Evolutionary conservation across 768 basidiomycete genomes (phyloP), one percentile per base, ranked within the genome.

Genomic region (Trametes coccinea): DNA sequence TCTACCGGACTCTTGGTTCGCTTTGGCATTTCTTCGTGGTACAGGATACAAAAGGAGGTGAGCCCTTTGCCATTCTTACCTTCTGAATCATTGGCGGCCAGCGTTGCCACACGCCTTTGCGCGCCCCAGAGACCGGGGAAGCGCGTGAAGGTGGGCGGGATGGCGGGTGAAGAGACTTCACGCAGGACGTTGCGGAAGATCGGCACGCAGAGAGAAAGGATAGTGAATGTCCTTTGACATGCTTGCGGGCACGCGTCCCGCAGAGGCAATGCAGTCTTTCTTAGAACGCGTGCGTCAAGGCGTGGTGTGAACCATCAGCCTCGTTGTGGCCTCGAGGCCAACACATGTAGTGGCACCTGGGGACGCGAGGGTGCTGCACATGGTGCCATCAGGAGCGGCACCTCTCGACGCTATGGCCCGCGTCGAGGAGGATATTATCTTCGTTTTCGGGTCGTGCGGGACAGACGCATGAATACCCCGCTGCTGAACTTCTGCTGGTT

Each of bases 311-410:
- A 55, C 45, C 53, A 56, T 56, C 58, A 56, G 49, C 62, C 62
- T 64, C 62, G 39, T 64, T 64, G 57, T 56, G 53, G 40, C 62
- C 62, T 59, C 59, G 62, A 64, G 62, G 62, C 62, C 31, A 17
- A 49, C 62, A 48, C 58, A 59, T 60, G 62, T 53, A 60, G 53
- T 63, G 62, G 53, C 61, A 58, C 61, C 17, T 52, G 11, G 10
- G 61, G 37, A 41, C 39, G 46, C 30, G 34, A 49, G 16, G 14
- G 3, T 44, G 40, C 29, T 29, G 27, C 27, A 6, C 22, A 16
- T 7, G 10, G 22, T 44, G 29, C 11, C 41, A 16, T 16, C 6
- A 13, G 22, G 22, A 29, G 9, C n/a, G 37, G n/a, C 37, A 5
- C 1, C 14, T 37, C 34, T 37, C 34, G 31, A 51, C 33, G 37